These are phyloP conservation scores for Glomus cerebriforme DNA, from an alignment of 192 early-diverging fungal species.

Conservation along the genomic window DNA sequence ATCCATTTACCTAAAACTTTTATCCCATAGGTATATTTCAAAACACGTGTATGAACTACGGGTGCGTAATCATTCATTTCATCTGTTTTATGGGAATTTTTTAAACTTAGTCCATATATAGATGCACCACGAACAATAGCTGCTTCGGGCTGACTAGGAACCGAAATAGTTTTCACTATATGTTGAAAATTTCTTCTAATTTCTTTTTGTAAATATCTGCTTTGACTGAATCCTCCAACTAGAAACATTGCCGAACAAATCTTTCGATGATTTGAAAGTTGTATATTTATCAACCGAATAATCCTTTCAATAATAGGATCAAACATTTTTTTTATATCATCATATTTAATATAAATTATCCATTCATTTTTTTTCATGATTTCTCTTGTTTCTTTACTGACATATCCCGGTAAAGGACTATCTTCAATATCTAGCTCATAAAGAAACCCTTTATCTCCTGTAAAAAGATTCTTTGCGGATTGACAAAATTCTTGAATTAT, in stretches of 20 bases:
- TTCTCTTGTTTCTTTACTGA: background rate
- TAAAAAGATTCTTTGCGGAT: background rate
- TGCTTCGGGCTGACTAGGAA: background rate
- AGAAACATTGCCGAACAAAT: conserved; percentile 35
- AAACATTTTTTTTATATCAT: conserved; percentile 42
- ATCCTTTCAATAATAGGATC: conserved; percentile 58
- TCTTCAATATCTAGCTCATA: background rate
- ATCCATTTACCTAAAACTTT: background rate
- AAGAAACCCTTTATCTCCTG: background rate
- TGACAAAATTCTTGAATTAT: background rate
- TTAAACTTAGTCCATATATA: background rate
- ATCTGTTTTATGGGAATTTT: background rate
- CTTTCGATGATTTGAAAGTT: conserved; percentile 43
- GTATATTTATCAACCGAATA: conserved; percentile 48
- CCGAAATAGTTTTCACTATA: background rate
- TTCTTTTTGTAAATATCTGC: background rate
- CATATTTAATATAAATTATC: background rate
- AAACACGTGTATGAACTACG: background rate
- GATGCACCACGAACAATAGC: background rate
- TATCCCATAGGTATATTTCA: background rate
- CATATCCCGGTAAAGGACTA: background rate
- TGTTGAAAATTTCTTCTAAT: background rate
- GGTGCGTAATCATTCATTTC: background rate
- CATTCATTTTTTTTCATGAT: background rate
- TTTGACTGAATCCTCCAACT: conserved; percentile 49